A percentile compares a stretch with the other conserved stretches of the same genome.
These are phyloP conservation scores for Nothophytophthora sp. DNA, from an alignment of 352 stramenopile genomes.

Conservation along the genomic window DNA sequence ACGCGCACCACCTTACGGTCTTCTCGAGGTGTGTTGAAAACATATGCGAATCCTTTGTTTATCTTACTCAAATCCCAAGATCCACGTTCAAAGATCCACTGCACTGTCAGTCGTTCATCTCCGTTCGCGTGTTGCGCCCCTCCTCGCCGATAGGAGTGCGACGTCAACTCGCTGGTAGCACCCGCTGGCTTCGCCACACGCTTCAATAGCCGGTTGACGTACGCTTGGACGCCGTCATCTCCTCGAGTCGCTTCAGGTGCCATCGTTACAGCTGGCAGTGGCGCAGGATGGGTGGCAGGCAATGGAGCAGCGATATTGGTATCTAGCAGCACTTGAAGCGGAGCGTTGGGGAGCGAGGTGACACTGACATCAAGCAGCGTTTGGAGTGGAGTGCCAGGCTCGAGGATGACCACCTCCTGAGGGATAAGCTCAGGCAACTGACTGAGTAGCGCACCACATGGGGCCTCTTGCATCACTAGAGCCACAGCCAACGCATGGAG, in stretches of 20 bases:
- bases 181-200: conserved; percentile 5
- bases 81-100: conserved; percentile 33
- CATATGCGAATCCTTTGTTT: conserved; percentile 29
- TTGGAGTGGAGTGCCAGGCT: too few relatives aligned
- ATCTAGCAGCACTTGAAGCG: background rate
- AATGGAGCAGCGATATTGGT: background rate
- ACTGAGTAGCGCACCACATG: too few relatives aligned
- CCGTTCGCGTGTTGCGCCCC: conserved; percentile 28
- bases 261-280: background rate
- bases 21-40: conserved; percentile 9
- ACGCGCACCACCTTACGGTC: conserved; percentile 9
- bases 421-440: too few relatives aligned
- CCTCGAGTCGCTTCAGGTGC: background rate
- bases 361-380: too few relatives aligned
- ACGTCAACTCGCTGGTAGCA: conserved; percentile 14
- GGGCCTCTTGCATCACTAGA: too few relatives aligned
- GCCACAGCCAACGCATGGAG: too few relatives aligned
- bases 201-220: conserved; percentile 26
- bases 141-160: conserved; percentile 28
- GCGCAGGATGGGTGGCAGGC: background rate
- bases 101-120: conserved; percentile 2
- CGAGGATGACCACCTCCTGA: too few relatives aligned
- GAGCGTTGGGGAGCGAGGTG: too few relatives aligned
- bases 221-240: conserved; percentile 10
- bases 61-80: conserved; percentile 27